Evolutionary conservation across 2,329 filamentous ascomycete species (phyloP).

Genomic region (Lachnellula arida): DNA sequence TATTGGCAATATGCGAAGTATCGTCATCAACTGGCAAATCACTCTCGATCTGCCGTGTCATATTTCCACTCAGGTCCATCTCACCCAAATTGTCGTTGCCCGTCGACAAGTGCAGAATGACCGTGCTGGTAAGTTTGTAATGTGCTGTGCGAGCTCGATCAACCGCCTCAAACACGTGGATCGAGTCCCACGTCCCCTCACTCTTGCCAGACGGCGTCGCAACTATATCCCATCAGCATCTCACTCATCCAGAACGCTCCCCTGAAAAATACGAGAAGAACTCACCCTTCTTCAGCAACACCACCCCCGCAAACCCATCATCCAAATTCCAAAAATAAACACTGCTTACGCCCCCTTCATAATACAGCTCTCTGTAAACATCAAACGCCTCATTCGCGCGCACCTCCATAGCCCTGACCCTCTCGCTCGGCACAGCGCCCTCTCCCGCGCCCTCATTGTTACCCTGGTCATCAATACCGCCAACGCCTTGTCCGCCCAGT

Average conservation of each 20-base stretch:
- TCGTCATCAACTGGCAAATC: constrained; percentile 87
- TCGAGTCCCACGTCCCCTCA: constrained; percentile 91
- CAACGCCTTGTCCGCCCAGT: constrained; percentile 59
- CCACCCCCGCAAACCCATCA: constrained; percentile 94
- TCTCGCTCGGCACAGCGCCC: constrained; percentile 82
- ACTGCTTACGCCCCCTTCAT: constrained; percentile 91
- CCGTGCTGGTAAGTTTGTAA: constrained; percentile 96
- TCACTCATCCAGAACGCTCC: neutral
- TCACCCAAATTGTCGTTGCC: constrained; percentile 65
- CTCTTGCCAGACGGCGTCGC: constrained; percentile 61
- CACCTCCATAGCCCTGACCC: constrained; percentile 89
- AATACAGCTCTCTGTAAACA: constrained; percentile 93
- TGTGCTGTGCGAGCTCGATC: constrained; percentile 88
- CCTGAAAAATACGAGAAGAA: constrained; percentile 15
- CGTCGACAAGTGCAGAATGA: constrained; percentile 82
- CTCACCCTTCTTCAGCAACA: constrained; percentile 89
- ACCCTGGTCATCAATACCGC: constrained; percentile 46
- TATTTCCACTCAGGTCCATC: constrained; percentile 92
- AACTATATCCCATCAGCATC: constrained; percentile 40
- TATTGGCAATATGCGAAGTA: constrained; percentile 90
- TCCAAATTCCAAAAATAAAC: constrained; percentile 99
- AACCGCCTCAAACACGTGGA: constrained; percentile 96
- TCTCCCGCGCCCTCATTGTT: constrained; percentile 61
- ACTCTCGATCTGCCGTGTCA: constrained; percentile 94
- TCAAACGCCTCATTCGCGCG: constrained; percentile 95